A percentile compares a stretch with the other conserved stretches of the same genome.
Conservation (phyloP, 345 rosid species). For the Citrus mangshanensis region DNA sequence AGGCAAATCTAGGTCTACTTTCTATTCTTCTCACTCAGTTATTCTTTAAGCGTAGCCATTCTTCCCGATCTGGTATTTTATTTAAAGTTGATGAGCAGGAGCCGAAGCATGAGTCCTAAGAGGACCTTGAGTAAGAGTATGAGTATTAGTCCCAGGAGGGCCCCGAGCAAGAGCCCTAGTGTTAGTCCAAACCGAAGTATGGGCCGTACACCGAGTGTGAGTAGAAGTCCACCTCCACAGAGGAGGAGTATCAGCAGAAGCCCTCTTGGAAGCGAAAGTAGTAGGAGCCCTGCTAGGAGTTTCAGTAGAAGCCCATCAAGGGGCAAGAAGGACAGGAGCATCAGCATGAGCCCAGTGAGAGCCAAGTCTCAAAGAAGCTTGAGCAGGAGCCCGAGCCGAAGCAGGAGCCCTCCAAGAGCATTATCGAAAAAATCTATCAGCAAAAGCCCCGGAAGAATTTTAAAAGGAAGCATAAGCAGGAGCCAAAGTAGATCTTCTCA, state of each 20-base stretch:
- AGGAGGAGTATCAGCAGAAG: conserved; percentile 48
- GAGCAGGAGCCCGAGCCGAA: conserved; percentile 59
- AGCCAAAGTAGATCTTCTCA: conserved; percentile 25
- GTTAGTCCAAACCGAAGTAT: conserved; percentile 43
- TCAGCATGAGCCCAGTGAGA: conserved; percentile 36
- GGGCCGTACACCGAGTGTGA: conserved; percentile 36
- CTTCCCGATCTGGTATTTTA: conserved; percentile 44
- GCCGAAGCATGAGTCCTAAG: conserved; percentile 85
- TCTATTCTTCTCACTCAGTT: conserved; percentile 41
- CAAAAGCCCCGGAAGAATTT: conserved; percentile 42
- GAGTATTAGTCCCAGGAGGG: conserved; percentile 77
- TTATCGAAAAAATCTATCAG: conserved; percentile 28
- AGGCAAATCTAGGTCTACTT: conserved; percentile 83
- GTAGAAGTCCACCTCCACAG: conserved; percentile 31
- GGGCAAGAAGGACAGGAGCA: conserved; percentile 30
- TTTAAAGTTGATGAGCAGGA: conserved; percentile 73
- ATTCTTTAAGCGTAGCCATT: conserved; percentile 37
- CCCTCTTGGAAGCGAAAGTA: conserved; percentile 42
- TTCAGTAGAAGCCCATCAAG: conserved; percentile 52
- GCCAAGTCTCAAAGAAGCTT: conserved; percentile 40
- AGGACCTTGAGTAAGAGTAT: conserved; percentile 74
- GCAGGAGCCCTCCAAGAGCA: conserved; percentile 44
- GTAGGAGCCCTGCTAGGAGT: conserved; percentile 49
- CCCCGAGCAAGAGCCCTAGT: conserved; percentile 66
- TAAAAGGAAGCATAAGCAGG: conserved; percentile 38